phyloP scores from a whole-genome alignment of 73 alveolate genomes.

The Paramecium sexaurelia region DNA sequence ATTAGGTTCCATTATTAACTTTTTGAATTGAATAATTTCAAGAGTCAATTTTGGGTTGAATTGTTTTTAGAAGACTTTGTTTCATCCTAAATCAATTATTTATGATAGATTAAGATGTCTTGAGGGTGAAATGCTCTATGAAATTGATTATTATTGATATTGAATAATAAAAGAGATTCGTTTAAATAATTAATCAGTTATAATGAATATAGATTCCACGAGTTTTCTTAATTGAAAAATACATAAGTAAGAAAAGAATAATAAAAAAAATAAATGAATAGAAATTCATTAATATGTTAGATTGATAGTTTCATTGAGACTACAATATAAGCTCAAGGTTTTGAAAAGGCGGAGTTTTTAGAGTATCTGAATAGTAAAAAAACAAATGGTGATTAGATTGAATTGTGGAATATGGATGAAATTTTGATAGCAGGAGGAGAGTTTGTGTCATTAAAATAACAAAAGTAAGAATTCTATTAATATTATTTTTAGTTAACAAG shows the following conservation, averaged over 20 bases:
- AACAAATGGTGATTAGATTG: constrained; percentile 48
- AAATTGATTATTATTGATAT: not conserved
- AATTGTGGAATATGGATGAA: constrained; percentile 55
- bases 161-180: not conserved
- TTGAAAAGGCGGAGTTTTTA: not conserved
- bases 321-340: not conserved
- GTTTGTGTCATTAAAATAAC: not conserved
- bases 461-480: not conserved
- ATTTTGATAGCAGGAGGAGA: not conserved
- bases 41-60: no score
- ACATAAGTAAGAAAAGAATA: not conserved
- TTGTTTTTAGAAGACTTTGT: no score
- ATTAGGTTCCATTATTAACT: no score
- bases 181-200: not conserved
- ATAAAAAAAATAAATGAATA: not conserved
- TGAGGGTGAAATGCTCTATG: not conserved
- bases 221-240: not conserved
- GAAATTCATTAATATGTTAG: not conserved
- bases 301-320: constrained; percentile 9
- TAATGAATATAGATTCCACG: not conserved
- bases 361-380: not conserved
- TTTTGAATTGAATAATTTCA: no score
- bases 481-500: not conserved
- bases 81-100: not conserved
- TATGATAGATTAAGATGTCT: not conserved